Evolutionary conservation across 2,329 filamentous ascomycete species (phyloP), one percentile per base, ranked within the genome.

Genomic region (Fonsecaea monophora): DNA sequence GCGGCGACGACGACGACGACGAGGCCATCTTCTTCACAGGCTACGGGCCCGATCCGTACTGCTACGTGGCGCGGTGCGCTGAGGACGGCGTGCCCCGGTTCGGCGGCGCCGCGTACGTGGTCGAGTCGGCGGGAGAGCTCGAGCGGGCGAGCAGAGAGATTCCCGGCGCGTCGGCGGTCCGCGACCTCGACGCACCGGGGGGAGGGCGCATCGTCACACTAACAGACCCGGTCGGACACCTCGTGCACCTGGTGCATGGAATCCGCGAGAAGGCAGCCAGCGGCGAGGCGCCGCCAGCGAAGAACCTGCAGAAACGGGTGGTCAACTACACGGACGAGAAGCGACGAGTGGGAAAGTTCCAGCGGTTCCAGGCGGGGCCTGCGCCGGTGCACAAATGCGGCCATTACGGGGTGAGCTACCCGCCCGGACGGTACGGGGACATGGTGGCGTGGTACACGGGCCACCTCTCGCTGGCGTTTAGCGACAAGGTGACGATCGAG

Each of bases 381-480:
- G 82, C 82, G 0, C 80, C 81, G 0, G 79, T 84, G 10, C 79
- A 83, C 67, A 82, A 82, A 69, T 75, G 83, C 1, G 82, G 81
- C 7, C 81, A 83, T 70, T 83, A 81, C 71, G 82, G 82, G 0
- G 71, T 80, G n/a, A 77, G 76, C 53, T 75, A 79, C 7, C 70
- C 73, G 21, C 53, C 58, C 4, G 64, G 64, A n/a, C 54, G 77
- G 48, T 82, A 80, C 70, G 62, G 72, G 2, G 60, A 70, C 1
- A 73, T 80, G 53, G 66, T 77, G 50, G 60, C 77, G 50, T 15
- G 57, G 57, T 60, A 60, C 30, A 60, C 57, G 42, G 15, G 30
- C 15, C 30, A 48, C 15, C 82, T 84, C 73, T 82, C 82, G 65
- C 73, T 84, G 57, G 80, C 77, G 1, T 79, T 81, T 1, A 80